These are phyloP conservation scores for Ophiocordyceps australis DNA, from an alignment of 2,329 filamentous ascomycete genomes.

Conservation along the genomic window DNA sequence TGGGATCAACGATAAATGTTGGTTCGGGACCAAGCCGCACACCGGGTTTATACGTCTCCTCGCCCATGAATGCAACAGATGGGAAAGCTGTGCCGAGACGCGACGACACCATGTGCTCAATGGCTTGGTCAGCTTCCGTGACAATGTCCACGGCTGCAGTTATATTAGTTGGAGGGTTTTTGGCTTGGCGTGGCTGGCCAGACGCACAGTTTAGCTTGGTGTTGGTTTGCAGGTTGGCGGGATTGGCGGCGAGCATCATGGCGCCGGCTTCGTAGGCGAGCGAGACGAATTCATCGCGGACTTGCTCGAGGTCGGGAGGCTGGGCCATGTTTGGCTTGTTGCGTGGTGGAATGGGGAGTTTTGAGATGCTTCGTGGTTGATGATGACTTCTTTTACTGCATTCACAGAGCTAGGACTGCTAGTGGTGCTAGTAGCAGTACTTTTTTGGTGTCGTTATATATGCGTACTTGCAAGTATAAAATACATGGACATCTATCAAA, in stretches of 20 bases:
- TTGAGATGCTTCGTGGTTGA: too few relatives aligned
- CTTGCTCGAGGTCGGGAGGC: constrained; percentile 38
- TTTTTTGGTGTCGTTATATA: too few relatives aligned
- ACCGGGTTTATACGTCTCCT: constrained; percentile 59
- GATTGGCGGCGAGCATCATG: constrained; percentile 45
- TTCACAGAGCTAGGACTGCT: too few relatives aligned
- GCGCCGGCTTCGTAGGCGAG: constrained; percentile 45
- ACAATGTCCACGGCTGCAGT: constrained; percentile 48
- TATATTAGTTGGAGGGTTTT: not conserved
- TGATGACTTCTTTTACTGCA: too few relatives aligned
- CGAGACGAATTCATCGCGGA: constrained; percentile 41
- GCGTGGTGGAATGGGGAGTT: too few relatives aligned
- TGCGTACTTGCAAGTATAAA: too few relatives aligned
- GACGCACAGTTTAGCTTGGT: constrained; percentile 48
- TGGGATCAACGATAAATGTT: constrained; percentile 69
- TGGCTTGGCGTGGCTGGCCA: not conserved
- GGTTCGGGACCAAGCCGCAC: constrained; percentile 42
- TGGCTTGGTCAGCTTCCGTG: constrained; percentile 47
- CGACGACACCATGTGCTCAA: constrained; percentile 41
- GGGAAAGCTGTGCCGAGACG: constrained; percentile 35
- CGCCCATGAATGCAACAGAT: constrained; percentile 47
- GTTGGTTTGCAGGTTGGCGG: constrained; percentile 33
- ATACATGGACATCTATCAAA: too few relatives aligned
- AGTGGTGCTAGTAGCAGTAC: too few relatives aligned
- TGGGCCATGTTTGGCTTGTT: constrained; percentile 24